Evolutionary conservation across 1,284 basidiomycete species (phyloP).

Genomic region (Leccinum variabile): DNA sequence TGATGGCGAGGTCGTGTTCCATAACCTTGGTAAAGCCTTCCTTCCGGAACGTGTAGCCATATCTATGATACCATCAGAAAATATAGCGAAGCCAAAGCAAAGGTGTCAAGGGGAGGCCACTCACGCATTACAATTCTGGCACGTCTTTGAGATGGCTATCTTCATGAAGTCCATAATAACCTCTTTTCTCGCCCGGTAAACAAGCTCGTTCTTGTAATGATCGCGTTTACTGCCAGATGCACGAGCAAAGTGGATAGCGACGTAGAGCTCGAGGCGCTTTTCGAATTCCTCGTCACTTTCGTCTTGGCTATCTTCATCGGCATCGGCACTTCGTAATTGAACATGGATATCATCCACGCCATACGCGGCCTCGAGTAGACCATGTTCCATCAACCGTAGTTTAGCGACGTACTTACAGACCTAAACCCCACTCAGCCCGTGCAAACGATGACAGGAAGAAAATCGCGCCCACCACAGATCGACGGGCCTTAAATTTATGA

Average conservation of each 20-base stretch:
- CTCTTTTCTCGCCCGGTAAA: constrained; percentile 86
- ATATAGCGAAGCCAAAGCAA: constrained; percentile 2
- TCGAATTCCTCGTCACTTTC: constrained; percentile 68
- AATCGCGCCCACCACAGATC: constrained; percentile 63
- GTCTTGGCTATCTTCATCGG: constrained; percentile 39
- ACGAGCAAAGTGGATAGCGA: constrained; percentile 60
- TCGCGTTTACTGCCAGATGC: constrained; percentile 69
- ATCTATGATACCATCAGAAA: constrained; percentile 43
- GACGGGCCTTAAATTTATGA: constrained; percentile 86
- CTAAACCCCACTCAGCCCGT: constrained; percentile 41
- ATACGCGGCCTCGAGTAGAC: constrained; percentile 82
- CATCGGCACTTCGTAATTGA: constrained; percentile 40
- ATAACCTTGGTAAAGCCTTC: constrained; percentile 95
- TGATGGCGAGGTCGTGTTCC: constrained; percentile 84
- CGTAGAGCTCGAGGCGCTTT: constrained; percentile 71
- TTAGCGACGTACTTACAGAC: constrained; percentile 84
- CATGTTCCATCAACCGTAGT: constrained; percentile 87
- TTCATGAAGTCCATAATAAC: constrained; percentile 85
- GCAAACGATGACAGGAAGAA: constrained; percentile 10
- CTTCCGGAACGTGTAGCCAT: constrained; percentile 86
- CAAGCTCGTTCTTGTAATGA: constrained; percentile 85
- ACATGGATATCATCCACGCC: constrained; percentile 66
- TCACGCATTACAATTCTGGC: constrained; percentile 84
- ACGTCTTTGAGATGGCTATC: constrained; percentile 67
- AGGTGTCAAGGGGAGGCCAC: constrained; percentile 35